phyloP scores from a whole-genome alignment of 768 basidiomycete species.

The Leccinum fibrillosum region DNA sequence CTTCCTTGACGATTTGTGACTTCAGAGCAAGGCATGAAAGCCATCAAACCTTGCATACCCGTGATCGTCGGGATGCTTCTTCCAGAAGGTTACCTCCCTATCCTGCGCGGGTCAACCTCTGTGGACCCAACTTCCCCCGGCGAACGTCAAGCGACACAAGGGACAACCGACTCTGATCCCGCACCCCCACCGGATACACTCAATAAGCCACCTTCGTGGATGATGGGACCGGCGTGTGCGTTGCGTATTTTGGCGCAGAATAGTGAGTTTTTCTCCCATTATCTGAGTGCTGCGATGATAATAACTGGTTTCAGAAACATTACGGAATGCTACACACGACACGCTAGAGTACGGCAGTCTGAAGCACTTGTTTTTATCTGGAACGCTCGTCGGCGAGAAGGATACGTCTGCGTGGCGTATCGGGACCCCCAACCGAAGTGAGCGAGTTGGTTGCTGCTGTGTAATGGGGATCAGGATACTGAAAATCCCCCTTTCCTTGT shows the following conservation, averaged over 20 bases:
- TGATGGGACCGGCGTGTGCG: background rate
- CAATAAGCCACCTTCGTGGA: background rate
- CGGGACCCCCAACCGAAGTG: constrained; percentile 18
- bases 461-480: background rate
- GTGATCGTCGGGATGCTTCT: background rate
- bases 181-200: background rate
- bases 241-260: background rate
- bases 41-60: background rate
- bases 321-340: background rate
- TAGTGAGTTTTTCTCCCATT: background rate
- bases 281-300: background rate
- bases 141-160: background rate
- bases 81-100: background rate
- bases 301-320: background rate
- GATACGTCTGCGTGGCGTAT: constrained; percentile 17
- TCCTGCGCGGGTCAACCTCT: background rate
- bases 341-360: background rate
- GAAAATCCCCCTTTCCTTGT: background rate
- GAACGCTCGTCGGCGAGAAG: background rate
- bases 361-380: background rate
- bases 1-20: background rate
- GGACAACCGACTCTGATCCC: background rate
- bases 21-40: background rate
- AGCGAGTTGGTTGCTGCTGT: background rate
- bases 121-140: background rate